Evolutionary conservation across 2,329 filamentous ascomycete genomes (phyloP).

Genomic region (Hymenoscyphus scutula): DNA sequence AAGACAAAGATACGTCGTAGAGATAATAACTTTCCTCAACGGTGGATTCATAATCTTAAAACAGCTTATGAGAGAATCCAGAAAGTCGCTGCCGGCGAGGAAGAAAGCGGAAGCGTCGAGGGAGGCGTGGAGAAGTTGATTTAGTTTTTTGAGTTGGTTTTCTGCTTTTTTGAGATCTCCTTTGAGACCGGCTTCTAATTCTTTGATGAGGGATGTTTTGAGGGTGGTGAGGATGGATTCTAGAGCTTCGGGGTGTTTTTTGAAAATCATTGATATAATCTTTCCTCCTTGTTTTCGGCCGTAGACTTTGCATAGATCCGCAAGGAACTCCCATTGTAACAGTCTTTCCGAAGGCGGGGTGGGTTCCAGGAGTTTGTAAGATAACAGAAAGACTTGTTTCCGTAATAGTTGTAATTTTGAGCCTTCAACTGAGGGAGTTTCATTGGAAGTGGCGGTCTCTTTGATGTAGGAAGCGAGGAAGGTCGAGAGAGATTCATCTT

Average conservation of each 20-base stretch:
- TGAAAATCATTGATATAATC: slow-evolving; percentile 51
- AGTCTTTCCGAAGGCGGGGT: slow-evolving; percentile 47
- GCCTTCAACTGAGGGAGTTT: slow-evolving; percentile 10
- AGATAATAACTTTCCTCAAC: slow-evolving; percentile 65
- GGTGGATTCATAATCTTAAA: slow-evolving; percentile 63
- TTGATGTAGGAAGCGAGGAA: slow-evolving; percentile 70
- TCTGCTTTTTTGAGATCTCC: slow-evolving; percentile 56
- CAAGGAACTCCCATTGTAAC: slow-evolving; percentile 64
- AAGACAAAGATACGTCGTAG: slow-evolving; percentile 73
- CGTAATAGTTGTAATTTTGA: slow-evolving; percentile 51
- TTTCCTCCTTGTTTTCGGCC: slow-evolving; percentile 58
- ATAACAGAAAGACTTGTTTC: slow-evolving; percentile 63
- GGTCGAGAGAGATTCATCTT: slow-evolving; percentile 55
- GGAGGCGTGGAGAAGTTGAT: slow-evolving; percentile 61
- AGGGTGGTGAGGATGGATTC: slow-evolving; percentile 56
- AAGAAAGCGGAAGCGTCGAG: slow-evolving; percentile 59
- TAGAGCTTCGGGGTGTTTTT: slow-evolving; percentile 46
- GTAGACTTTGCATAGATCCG: slow-evolving; percentile 66
- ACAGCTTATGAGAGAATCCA: slow-evolving; percentile 70
- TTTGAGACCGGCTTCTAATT: slow-evolving; percentile 60
- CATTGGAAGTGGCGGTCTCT: slow-evolving; percentile 46
- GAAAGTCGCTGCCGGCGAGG: slow-evolving; percentile 81
- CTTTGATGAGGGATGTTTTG: slow-evolving; percentile 60
- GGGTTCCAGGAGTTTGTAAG: slow-evolving; percentile 52
- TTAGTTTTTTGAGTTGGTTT: slow-evolving; percentile 55